These are phyloP conservation scores for Clavulina sp. DNA, from an alignment of 768 basidiomycete species.

Conservation along the genomic window DNA sequence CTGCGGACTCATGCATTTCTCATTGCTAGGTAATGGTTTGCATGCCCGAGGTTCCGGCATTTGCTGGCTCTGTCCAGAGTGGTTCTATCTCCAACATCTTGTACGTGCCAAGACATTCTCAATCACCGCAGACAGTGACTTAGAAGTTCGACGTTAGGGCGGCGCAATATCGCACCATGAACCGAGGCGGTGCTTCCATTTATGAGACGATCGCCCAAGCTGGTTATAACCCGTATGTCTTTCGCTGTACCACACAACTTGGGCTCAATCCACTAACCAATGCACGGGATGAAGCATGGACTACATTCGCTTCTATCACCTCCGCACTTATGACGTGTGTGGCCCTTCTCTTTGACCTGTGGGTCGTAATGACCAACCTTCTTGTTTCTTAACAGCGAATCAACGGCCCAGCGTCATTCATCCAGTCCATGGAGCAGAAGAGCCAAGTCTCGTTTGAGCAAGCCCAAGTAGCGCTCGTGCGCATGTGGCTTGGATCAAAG, in stretches of 20 bases:
- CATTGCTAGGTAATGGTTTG: no score
- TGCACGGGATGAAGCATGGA: slow-evolving; percentile 31
- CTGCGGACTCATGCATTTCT: no score
- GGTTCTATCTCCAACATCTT: slow-evolving; percentile 58
- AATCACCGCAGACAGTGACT: slow-evolving; percentile 23
- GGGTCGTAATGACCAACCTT: neutral
- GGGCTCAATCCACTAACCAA: neutral
- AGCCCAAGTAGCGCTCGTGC: slow-evolving; percentile 71
- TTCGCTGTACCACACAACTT: neutral
- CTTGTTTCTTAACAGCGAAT: slow-evolving; percentile 6
- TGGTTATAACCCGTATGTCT: slow-evolving; percentile 58
- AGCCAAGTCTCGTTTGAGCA: slow-evolving; percentile 67
- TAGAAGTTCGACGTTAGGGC: neutral
- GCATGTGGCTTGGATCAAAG: slow-evolving; percentile 40
- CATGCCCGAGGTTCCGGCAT: slow-evolving; percentile 85
- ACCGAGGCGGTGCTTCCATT: slow-evolving; percentile 73
- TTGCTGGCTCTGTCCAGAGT: slow-evolving; percentile 68
- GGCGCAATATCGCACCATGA: slow-evolving; percentile 43
- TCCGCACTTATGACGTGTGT: slow-evolving; percentile 77
- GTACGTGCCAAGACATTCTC: slow-evolving; percentile 23
- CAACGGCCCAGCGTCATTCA: slow-evolving; percentile 7
- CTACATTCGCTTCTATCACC: slow-evolving; percentile 82
- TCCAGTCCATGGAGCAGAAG: slow-evolving; percentile 38
- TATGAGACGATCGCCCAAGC: slow-evolving; percentile 65
- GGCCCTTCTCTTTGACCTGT: neutral